Percentiles rank a stretch among this genome's conserved stretches.
These are phyloP conservation scores for Pezicula rhizophila DNA, from an alignment of 2,329 filamentous ascomycete species.

Conservation along the genomic window DNA sequence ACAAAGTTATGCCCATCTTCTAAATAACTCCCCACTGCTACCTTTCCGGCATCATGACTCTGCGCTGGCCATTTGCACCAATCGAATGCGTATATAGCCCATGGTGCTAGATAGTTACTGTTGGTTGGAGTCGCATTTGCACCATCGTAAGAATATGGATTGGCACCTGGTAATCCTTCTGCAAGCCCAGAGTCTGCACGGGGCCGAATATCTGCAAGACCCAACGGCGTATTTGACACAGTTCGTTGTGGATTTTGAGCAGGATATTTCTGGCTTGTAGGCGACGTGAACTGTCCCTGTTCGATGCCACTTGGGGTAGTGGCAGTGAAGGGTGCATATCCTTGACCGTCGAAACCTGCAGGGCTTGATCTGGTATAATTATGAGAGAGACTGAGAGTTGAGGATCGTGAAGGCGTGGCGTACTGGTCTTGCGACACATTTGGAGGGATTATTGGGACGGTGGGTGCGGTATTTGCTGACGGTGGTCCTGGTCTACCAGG, in stretches of 20 bases:
- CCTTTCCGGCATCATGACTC: conserved; percentile 75
- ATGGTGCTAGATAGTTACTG: conserved; percentile 89
- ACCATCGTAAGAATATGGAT: conserved; percentile 56
- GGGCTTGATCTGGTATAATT: conserved; percentile 83
- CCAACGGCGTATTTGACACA: conserved; percentile 79
- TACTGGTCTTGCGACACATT: conserved; percentile 49
- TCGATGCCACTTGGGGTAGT: conserved; percentile 57
- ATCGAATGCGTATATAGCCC: conserved; percentile 94
- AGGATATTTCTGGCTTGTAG: conserved; percentile 47
- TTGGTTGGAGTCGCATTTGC: conserved; percentile 63
- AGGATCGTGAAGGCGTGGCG: conserved; percentile 59
- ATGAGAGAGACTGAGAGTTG: conserved; percentile 60
- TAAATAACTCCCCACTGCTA: conserved; percentile 91
- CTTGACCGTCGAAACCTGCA: conserved; percentile 45
- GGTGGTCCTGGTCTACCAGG: conserved; percentile 48
- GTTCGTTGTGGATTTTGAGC: conserved; percentile 53
- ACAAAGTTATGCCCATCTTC: conserved; percentile 99
- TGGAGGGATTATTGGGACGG: conserved; percentile 50
- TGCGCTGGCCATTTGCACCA: conserved; percentile 98
- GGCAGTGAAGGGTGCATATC: conserved; percentile 52
- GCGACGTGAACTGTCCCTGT: conserved; percentile 56
- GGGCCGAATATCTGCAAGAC: conserved; percentile 85
- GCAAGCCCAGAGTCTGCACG: conserved; percentile 76
- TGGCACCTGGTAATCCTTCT: conserved; percentile 59
- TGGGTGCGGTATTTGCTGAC: conserved; percentile 50